Evolutionary conservation across 352 stramenopile genomes (phyloP), one percentile per base, ranked within the genome.

Genomic region (Aphanomyces astaci): DNA sequence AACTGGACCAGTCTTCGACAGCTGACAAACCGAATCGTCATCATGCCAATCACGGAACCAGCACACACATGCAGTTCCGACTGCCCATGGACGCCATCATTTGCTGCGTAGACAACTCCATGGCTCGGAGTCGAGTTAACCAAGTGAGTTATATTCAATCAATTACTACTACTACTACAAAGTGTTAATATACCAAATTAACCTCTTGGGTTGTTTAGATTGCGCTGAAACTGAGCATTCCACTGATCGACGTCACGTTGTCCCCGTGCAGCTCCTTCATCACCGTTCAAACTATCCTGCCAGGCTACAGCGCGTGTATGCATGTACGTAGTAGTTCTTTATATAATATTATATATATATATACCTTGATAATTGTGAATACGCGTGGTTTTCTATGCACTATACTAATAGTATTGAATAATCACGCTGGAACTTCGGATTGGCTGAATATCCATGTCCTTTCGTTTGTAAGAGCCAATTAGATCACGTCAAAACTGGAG

Each of bases 151-250:
- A 13, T 4, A n/a, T n/a, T n/a, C n/a, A n/a, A n/a, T n/a, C n/a
- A n/a, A n/a, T n/a, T n/a, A n/a, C n/a, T n/a, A n/a, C n/a, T n/a
- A n/a, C n/a, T n/a, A n/a, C n/a, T n/a, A n/a, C n/a, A n/a, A n/a
- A n/a, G n/a, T n/a, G n/a, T n/a, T n/a, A n/a, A n/a, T n/a, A n/a
- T n/a, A n/a, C n/a, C n/a, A n/a, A n/a, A n/a, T n/a, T n/a, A n/a
- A n/a, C n/a, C n/a, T n/a, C n/a, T n/a, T n/a, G n/a, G n/a, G n/a
- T n/a, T 2, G 0, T 28, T n/a, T 49, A 63, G 54, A 48, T 63
- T 11, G 54, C 54, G 2, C 54, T 63, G 31, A 28, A 63, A 24
- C 31, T 63, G 4, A 63, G 54, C 33, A 63, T 63, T 48, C 54
- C 54, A 22, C n/a, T 63, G 17, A 25, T 63, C n/a, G 54, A 63